Base-by-base conservation (phyloP, 1,284 basidiomycete genomes). In the Gymnopus androsaceus region DNA sequence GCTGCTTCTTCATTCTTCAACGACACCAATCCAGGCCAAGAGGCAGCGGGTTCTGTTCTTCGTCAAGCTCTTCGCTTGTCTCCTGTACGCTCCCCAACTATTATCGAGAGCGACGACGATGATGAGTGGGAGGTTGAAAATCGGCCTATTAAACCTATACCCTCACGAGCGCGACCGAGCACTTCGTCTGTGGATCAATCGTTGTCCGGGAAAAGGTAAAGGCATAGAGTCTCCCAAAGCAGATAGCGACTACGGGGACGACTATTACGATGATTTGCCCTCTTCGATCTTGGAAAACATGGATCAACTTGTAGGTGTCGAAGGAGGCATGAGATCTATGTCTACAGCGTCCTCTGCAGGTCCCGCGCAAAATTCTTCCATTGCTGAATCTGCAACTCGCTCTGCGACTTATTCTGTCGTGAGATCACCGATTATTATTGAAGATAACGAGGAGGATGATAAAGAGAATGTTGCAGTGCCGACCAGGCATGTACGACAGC, bases 381-480 rank as follows among this genome's bases (percentile, higher is more conserved):
- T n/a, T 23, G 28, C 33, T n/a, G 17, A 3, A 9, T 49, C 42
- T 4, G 33, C 21, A 17, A 23, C 38, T 38, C 17, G 14, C 19
- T 27, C 11, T 23, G 34, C 23, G 23, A 47, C 38, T 30, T 52
- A 45, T 41, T 34, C 21, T 4, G 51, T 41, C 23, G 55, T 54
- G 8, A 46, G 17, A 15, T 38, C 37, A n/a, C 69, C 73, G 7
- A 75, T 79, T 51, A 69, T 67, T 41, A 73, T 77, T 42, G 75
- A 76, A 50, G 69, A 73, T 27, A 78, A 79, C 9, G 79, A 80
- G 4, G 76, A 76, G 28, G 78, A 80, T 12, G 81, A 86, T 62
- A 85, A 87, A 66, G 85, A 88, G 68, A 87, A 88, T 62, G 67
- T 77, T 25, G 79, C 78, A 4, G 74, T 77, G 3, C 73, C 77